These are phyloP conservation scores for Fusarium tjaetaba DNA, from an alignment of 2,329 filamentous ascomycete species.

Conservation along the genomic window DNA sequence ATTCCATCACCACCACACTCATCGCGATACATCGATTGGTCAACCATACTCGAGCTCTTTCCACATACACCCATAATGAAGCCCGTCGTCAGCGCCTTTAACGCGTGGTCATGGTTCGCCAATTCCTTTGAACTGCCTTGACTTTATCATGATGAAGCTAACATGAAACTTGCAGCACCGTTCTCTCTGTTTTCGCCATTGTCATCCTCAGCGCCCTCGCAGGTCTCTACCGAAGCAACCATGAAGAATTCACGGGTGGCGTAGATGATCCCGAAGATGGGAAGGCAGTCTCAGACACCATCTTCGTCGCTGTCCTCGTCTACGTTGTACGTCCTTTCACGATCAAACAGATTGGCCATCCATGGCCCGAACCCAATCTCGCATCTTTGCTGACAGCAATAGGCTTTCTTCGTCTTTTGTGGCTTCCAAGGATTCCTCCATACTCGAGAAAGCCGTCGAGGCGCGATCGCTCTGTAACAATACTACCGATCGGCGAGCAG, in stretches of 20 bases:
- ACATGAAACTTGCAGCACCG: conserved; percentile 65
- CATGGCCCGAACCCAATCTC: background rate
- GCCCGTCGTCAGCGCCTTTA: conserved; percentile 89
- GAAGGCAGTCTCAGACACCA: conserved; percentile 80
- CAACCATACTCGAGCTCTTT: background rate
- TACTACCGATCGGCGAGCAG: conserved; percentile 25
- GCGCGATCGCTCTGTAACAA: conserved; percentile 78
- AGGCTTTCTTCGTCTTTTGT: conserved; percentile 94
- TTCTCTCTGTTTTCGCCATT: conserved; percentile 74
- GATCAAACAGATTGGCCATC: background rate
- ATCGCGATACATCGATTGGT: background rate
- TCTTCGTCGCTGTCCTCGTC: conserved; percentile 88
- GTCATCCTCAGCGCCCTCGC: conserved; percentile 72
- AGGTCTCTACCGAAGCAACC: conserved; percentile 78
- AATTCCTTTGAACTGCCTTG: conserved; percentile 20
- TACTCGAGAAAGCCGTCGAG: conserved; percentile 81
- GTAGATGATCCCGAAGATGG: conserved; percentile 77
- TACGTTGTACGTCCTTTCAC: conserved; percentile 75
- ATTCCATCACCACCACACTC: background rate
- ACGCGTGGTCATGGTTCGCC: conserved; percentile 93
- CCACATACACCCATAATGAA: conserved; percentile 73
- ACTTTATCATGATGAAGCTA: conserved; percentile 36
- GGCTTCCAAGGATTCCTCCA: conserved; percentile 89
- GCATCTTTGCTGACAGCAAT: conserved; percentile 4
- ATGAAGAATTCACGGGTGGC: conserved; percentile 85